Conservation (phyloP, 208 protist genomes). For the Porcisia hertigi region DNA sequence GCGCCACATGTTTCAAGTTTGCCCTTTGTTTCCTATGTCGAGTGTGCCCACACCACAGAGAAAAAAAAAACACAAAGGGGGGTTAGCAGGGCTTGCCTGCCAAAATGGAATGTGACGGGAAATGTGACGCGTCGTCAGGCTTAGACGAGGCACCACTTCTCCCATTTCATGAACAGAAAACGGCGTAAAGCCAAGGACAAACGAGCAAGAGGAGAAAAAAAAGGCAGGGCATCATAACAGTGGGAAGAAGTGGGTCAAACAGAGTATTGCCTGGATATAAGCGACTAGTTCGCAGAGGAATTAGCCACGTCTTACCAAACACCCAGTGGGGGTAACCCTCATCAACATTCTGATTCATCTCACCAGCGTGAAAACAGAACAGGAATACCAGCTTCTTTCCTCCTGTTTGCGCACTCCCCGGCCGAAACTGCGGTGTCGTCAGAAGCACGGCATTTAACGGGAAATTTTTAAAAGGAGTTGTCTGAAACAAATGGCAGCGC, state of each 20-base stretch:
- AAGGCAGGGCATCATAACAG: not conserved
- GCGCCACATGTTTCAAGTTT: conserved; percentile 18
- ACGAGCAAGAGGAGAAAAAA: not conserved
- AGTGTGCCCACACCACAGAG: not conserved
- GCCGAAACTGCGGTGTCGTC: not conserved
- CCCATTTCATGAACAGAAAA: not conserved
- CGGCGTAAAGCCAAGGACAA: not conserved
- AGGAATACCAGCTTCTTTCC: not conserved
- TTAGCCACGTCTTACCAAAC: not conserved
- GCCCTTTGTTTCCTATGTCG: not conserved
- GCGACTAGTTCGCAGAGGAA: not conserved
- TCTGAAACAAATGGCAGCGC: not conserved
- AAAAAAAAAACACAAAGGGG: not conserved
- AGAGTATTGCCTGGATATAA: not conserved
- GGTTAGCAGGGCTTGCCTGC: not conserved
- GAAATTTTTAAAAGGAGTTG: not conserved
- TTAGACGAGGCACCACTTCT: not conserved
- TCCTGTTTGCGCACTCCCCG: not conserved
- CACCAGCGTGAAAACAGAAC: not conserved
- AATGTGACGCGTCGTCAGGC: not conserved
- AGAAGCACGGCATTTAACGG: not conserved
- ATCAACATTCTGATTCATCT: not conserved
- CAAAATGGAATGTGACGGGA: not conserved
- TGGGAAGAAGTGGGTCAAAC: not conserved
- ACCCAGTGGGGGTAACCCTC: not conserved